Percentiles rank a stretch among this genome's conserved stretches.
phyloP scores from a whole-genome alignment of 345 rosid genomes.

The Camelina neglecta region DNA sequence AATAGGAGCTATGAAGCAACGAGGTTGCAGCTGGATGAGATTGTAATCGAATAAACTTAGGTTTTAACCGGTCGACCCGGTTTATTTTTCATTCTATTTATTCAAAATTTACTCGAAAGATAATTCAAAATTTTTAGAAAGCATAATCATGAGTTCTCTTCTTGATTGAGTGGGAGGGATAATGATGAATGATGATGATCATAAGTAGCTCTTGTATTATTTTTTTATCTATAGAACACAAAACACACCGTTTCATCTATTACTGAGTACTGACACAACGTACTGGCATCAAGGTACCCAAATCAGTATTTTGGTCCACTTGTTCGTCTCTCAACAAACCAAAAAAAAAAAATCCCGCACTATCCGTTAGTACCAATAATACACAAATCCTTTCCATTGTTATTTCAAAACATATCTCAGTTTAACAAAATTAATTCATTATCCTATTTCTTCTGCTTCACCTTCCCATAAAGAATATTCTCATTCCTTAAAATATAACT shows the following conservation, averaged over 20 bases:
- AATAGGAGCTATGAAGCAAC: slow-evolving; percentile 57
- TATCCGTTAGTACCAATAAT: slow-evolving; percentile 23
- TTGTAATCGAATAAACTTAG: slow-evolving; percentile 28
- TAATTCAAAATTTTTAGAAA: not conserved
- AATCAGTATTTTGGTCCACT: slow-evolving; percentile 34
- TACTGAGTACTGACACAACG: slow-evolving; percentile 17
- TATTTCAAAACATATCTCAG: not conserved
- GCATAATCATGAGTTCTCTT: slow-evolving; percentile 20
- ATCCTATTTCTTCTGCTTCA: not conserved
- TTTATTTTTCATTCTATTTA: not conserved
- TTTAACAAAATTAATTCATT: not conserved
- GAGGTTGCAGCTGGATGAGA: slow-evolving; percentile 73
- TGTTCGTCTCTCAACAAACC: slow-evolving; percentile 4
- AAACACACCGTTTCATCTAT: slow-evolving; percentile 31
- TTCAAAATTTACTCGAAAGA: not conserved
- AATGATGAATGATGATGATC: slow-evolving; percentile 12
- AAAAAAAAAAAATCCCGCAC: not conserved
- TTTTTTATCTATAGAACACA: not conserved
- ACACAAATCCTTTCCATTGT: not conserved
- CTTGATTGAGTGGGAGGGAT: not conserved
- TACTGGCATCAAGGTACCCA: slow-evolving; percentile 31
- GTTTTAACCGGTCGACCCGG: not conserved
- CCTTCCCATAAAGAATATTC: not conserved
- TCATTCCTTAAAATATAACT: slow-evolving; percentile 19
- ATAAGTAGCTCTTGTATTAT: slow-evolving; percentile 4